These are phyloP conservation scores for Casaregolazyma lundiana DNA, from an alignment of 1,139 yeast genomes.

Conservation along the genomic window DNA sequence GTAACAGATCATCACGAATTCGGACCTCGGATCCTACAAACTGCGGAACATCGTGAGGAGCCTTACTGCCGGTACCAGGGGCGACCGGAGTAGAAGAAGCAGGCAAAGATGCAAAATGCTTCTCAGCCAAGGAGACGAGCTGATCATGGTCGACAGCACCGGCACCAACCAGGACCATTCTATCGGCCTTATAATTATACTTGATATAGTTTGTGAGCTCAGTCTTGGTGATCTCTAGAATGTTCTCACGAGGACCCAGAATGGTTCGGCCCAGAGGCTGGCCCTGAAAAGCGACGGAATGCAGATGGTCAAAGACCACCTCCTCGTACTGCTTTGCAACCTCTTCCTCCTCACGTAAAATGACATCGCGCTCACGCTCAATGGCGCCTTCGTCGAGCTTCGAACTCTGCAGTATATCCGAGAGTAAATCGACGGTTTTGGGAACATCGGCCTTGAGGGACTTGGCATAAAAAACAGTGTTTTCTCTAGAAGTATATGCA, in stretches of 20 bases:
- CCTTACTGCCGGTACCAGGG: constrained; percentile 66
- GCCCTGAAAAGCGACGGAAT: constrained; percentile 81
- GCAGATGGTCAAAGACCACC: constrained; percentile 94
- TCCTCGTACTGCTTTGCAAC: constrained; percentile 98
- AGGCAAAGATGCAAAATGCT: constrained; percentile 71
- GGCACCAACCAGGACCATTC: constrained; percentile 96
- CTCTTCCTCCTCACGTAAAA: constrained; percentile 93
- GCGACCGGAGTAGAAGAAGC: constrained; percentile 60
- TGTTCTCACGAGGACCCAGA: constrained; percentile 88
- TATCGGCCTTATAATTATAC: constrained; percentile 88
- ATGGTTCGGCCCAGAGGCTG: constrained; percentile 98
- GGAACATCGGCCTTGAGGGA: constrained; percentile 77
- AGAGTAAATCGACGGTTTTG: constrained; percentile 77
- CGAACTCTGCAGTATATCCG: constrained; percentile 86
- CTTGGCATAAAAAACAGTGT: constrained; percentile 94
- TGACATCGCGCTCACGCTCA: constrained; percentile 94
- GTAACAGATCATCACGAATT: constrained; percentile 75
- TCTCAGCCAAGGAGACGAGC: constrained; percentile 69
- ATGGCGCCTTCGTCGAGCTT: constrained; percentile 78
- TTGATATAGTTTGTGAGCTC: constrained; percentile 78
- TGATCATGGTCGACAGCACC: constrained; percentile 90
- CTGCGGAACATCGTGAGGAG: constrained; percentile 55
- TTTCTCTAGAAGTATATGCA: constrained; percentile 95
- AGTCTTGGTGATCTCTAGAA: constrained; percentile 67
- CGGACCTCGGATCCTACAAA: constrained; percentile 86